Evolutionary conservation across 148 eudicot genomes (phyloP).

Genomic region (Dysphania ambrosioides): DNA sequence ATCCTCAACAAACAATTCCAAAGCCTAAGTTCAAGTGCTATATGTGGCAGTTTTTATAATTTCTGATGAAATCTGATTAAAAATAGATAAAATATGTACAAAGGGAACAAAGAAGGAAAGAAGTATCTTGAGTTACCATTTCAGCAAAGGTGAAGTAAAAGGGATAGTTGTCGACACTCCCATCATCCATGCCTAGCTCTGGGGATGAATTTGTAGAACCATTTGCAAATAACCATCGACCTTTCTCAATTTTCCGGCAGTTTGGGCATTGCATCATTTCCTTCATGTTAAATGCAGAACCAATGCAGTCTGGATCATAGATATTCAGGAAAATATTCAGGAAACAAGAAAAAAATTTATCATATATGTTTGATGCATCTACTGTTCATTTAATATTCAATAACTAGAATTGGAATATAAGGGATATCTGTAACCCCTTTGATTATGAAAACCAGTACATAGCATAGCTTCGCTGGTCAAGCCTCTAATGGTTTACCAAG

Average conservation of each 20-base stretch:
- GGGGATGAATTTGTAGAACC: conserved; percentile 39
- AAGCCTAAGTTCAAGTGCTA: background rate
- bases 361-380: conserved; percentile 1
- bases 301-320: conserved; percentile 63
- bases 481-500: background rate
- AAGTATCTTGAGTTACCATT: conserved; percentile 34
- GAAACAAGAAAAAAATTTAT: background rate
- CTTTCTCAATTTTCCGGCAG: conserved; percentile 64
- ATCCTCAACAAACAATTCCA: background rate
- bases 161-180: conserved; percentile 32
- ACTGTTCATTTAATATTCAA: background rate
- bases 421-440: background rate
- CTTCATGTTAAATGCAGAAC: conserved; percentile 68
- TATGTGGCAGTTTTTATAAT: background rate
- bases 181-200: conserved; percentile 38
- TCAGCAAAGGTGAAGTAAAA: conserved; percentile 40
- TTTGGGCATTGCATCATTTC: conserved; percentile 86
- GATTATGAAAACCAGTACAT: background rate
- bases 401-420: background rate
- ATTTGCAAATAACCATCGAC: conserved; percentile 61
- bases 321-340: conserved; percentile 2
- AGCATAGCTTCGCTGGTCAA: background rate
- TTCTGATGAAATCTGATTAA: background rate
- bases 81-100: background rate
- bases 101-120: background rate